A percentile compares a stretch with the other conserved stretches of the same genome.
phyloP scores from a whole-genome alignment of 208 protist genomes.

The Acanthamoeba castellanii region DNA sequence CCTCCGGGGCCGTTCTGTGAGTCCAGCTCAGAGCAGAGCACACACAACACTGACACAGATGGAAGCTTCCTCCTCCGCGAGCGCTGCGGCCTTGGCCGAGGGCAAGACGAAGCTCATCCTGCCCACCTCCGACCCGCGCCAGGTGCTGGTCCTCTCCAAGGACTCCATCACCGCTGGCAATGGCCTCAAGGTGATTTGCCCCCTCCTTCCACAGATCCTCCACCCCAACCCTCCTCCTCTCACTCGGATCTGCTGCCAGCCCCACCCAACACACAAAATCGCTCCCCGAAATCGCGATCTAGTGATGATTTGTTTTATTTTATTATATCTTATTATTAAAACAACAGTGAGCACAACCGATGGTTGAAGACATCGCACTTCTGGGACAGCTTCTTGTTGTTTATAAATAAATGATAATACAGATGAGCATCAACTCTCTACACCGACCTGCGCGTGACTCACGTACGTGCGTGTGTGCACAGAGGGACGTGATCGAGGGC shows the following conservation, averaged over 20 bases:
- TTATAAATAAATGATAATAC: too few relatives aligned
- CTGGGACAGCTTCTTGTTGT: too few relatives aligned
- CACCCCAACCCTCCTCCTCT: neutral
- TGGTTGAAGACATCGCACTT: too few relatives aligned
- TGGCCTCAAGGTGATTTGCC: constrained; percentile 69
- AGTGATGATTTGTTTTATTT: neutral
- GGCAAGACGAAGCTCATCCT: constrained; percentile 81
- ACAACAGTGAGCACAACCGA: neutral
- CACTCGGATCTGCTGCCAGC: neutral
- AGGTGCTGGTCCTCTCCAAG: constrained; percentile 79
- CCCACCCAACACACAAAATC: neutral
- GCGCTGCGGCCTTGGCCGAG: constrained; percentile 5
- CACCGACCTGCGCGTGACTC: too few relatives aligned
- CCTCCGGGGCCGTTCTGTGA: too few relatives aligned
- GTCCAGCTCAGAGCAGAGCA: neutral
- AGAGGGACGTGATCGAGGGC: constrained; percentile 31
- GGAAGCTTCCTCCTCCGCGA: neutral
- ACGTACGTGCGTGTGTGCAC: neutral
- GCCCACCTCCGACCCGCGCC: constrained; percentile 71
- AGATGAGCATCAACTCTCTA: too few relatives aligned
- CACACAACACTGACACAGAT: neutral
- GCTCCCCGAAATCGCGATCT: neutral
- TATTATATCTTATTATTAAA: too few relatives aligned
- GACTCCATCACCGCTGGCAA: constrained; percentile 81
- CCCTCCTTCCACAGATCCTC: constrained; percentile 50